Evolutionary conservation across 176 grass and related monocot species (phyloP).

Genomic region (Zea mays): DNA sequence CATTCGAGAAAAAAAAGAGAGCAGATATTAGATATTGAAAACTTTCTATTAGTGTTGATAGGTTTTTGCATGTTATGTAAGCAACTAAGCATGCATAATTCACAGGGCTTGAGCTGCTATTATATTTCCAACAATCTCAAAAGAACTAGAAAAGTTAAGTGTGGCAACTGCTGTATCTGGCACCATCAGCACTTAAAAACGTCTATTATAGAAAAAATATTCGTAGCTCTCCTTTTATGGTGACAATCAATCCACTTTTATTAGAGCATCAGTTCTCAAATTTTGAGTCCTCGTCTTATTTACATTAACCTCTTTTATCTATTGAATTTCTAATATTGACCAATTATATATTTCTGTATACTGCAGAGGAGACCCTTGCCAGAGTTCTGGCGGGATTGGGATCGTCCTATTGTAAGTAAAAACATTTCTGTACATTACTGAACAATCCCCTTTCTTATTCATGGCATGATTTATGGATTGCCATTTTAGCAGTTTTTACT

Average conservation of each 20-base stretch:
- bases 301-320: background rate
- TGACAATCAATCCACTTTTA: background rate
- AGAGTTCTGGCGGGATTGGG: conserved; percentile 93
- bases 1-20: no score
- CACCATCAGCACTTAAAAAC: background rate
- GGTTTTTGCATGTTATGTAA: conserved; percentile 4
- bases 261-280: background rate
- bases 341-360: conserved; percentile 33
- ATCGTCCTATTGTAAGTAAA: conserved; percentile 94
- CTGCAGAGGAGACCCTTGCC: conserved; percentile 82
- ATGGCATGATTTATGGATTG: background rate
- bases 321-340: conserved; percentile 11
- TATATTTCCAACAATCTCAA: background rate
- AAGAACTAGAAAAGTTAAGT: conserved; percentile 20
- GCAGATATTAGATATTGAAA: conserved; percentile 12
- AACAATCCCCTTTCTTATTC: background rate
- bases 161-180: background rate
- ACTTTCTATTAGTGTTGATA: no score
- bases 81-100: conserved; percentile 10
- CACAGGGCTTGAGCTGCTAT: background rate
- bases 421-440: background rate
- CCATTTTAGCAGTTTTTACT: conserved; percentile 14
- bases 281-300: background rate
- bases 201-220: background rate
- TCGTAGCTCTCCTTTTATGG: background rate